phyloP scores from a whole-genome alignment of 2,329 filamentous ascomycete species.

The Leptographium galeiforme region DNA sequence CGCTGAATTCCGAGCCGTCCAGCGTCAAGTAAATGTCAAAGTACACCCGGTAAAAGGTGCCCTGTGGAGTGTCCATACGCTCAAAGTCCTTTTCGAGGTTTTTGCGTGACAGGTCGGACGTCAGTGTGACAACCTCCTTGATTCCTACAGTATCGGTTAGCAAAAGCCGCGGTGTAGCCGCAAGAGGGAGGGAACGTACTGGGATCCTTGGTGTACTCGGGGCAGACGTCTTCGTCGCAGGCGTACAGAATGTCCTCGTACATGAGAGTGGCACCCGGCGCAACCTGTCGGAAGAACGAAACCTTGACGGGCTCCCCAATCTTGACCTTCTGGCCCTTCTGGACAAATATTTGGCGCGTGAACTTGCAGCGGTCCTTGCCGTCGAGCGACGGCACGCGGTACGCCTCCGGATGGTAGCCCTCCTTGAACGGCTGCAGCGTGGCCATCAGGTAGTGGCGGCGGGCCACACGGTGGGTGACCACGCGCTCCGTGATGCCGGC shows the following conservation, averaged over 20 bases:
- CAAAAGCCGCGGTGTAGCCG: too few relatives aligned
- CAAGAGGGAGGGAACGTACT: constrained; percentile 50
- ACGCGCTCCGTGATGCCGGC: constrained; percentile 96
- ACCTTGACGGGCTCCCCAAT: constrained; percentile 98
- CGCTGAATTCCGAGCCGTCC: constrained; percentile 95
- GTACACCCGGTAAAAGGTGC: constrained; percentile 80
- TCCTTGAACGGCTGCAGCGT: constrained; percentile 98
- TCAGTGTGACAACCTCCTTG: constrained; percentile 97
- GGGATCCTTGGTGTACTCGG: constrained; percentile 97
- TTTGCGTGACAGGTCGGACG: constrained; percentile 91
- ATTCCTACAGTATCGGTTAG: constrained; percentile 50
- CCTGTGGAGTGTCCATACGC: constrained; percentile 96
- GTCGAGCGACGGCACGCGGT: constrained; percentile 90
- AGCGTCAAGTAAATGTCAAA: constrained; percentile 81
- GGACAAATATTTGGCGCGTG: constrained; percentile 94
- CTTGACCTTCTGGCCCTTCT: constrained; percentile 97
- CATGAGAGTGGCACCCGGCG: constrained; percentile 93
- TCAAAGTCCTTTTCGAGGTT: constrained; percentile 99
- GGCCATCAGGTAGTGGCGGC: constrained; percentile 97
- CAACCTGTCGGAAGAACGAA: constrained; percentile 95
- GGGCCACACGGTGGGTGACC: constrained; percentile 90
- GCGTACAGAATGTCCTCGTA: constrained; percentile 98
- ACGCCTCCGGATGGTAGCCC: constrained; percentile 94
- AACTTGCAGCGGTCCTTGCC: constrained; percentile 99
- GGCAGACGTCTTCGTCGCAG: constrained; percentile 94